Evolutionary conservation across 2,329 filamentous ascomycete species (phyloP).

Genomic region (Penicillium palitans): DNA sequence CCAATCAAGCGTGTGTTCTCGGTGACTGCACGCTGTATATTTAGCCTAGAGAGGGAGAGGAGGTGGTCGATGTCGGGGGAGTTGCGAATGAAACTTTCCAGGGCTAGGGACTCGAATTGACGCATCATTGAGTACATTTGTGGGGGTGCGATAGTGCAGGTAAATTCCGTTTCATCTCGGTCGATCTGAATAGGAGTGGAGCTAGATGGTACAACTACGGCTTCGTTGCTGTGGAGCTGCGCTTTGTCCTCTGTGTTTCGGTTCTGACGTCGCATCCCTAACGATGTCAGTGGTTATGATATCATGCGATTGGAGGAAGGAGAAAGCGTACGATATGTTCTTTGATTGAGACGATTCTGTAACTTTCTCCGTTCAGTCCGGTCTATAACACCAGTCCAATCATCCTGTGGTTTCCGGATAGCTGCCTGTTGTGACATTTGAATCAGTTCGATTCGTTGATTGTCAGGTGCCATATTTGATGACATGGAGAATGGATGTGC

Average conservation of each 20-base stretch:
- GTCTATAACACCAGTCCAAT: constrained; percentile 11
- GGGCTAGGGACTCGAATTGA: constrained; percentile 5
- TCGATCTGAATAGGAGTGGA: not conserved
- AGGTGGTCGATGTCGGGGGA: constrained; percentile 27
- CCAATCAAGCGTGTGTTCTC: constrained; percentile 27
- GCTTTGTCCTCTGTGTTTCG: not conserved
- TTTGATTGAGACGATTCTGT: constrained; percentile 23
- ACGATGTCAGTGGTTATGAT: not conserved
- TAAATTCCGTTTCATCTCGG: not conserved
- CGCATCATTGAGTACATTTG: not conserved
- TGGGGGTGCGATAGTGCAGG: constrained; percentile 5
- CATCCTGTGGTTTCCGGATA: constrained; percentile 15
- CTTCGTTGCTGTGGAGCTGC: not conserved
- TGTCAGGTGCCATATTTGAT: not conserved
- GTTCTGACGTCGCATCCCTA: not conserved
- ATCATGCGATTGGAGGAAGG: not conserved
- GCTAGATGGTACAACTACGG: not conserved
- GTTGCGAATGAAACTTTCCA: constrained; percentile 10
- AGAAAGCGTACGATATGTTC: constrained; percentile 16
- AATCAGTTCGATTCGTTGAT: not conserved
- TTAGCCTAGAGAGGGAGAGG: constrained; percentile 26
- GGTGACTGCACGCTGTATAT: constrained; percentile 30
- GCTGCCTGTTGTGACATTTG: constrained; percentile 21
- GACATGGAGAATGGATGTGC: not conserved
- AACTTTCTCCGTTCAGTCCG: constrained; percentile 14